These are phyloP conservation scores for Arabidopsis lyrata DNA, from an alignment of 441 rosid species.

Conservation along the genomic window DNA sequence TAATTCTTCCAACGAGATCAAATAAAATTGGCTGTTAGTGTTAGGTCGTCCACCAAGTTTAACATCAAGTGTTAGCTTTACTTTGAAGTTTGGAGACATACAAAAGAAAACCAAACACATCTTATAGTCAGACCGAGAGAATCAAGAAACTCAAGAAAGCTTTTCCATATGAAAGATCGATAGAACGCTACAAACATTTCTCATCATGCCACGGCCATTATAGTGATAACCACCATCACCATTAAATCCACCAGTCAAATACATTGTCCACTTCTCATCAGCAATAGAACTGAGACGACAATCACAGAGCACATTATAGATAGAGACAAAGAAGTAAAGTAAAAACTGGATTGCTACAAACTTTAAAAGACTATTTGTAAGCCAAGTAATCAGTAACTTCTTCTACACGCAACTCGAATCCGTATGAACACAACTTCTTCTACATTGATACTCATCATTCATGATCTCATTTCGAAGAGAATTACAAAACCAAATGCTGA, in stretches of 20 bases:
- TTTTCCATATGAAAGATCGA: not conserved
- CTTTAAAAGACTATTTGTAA: not conserved
- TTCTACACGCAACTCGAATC: not conserved
- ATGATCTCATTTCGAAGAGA: not conserved
- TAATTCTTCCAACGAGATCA: slow-evolving; percentile 62
- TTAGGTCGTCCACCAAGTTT: slow-evolving; percentile 61
- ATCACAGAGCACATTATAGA: slow-evolving; percentile 40
- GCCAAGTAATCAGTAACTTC: slow-evolving; percentile 5
- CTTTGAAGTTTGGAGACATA: slow-evolving; percentile 60
- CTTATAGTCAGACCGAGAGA: not conserved
- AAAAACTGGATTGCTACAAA: slow-evolving; percentile 3
- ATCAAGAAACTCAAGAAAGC: not conserved
- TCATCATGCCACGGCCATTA: slow-evolving; percentile 65
- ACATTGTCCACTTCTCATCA: slow-evolving; percentile 37
- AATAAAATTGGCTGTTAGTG: slow-evolving; percentile 62
- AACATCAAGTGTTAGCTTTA: slow-evolving; percentile 56
- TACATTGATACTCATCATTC: not conserved
- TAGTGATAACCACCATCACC: slow-evolving; percentile 85
- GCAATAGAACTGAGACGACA: slow-evolving; percentile 46
- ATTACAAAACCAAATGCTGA: not conserved
- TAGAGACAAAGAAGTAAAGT: not conserved
- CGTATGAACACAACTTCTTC: too few species aligned
- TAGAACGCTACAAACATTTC: slow-evolving; percentile 48
- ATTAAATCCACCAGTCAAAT: slow-evolving; percentile 63
- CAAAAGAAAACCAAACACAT: not conserved